Evolutionary conservation across 2,329 filamentous ascomycete species (phyloP), one percentile per base, ranked within the genome.

Genomic region (Parastagonospora avenae): DNA sequence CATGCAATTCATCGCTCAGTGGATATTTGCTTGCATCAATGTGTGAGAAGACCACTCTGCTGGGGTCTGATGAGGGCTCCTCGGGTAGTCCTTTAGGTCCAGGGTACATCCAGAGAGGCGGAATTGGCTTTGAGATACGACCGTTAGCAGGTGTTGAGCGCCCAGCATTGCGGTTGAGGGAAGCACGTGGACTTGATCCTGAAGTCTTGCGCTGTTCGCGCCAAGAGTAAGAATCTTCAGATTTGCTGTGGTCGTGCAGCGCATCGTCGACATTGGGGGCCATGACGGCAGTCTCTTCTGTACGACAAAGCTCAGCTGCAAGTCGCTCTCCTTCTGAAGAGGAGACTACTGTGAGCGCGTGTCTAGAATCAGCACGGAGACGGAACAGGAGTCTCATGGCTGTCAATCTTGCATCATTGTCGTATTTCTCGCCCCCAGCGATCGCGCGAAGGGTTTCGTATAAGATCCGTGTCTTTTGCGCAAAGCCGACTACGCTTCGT

Each of bases 291-390:
- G 80, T 79, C 41, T 83, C 82, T 24, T 78, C 66, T 5, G 82
- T 85, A 32, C 91, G 86, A 60, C 85, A 88, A 8, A 96, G 77
- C 6, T 87, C 82, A 12, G 85, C 82, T 27, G 92, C 90, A 19
- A 96, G 78, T 46, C 85, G 85, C 57, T 88, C 85, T 27, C 86
- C 88, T 68, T 96, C 91, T 1, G 88, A 85, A 28, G 85, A 82
- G 30, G 83, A 76, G 7, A 85, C 85, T 46, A 96, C 78, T 50
- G 88, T 91, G 4, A 97, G 82, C 38, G 87, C 83, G 59, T 92
- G 85, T 8, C 88, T 85, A 69, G 89, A 91, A 72, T 96, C 91
- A 16, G 91, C 91, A 51, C 92, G 85, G 28, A 97, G 77, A 37
- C 92, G 85, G 68, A 95, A 93, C 2, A 97, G 77, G 37, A 74